These are phyloP conservation scores for Pseudogymnoascus sp. DNA, from an alignment of 2,329 filamentous ascomycete species.

Conservation along the genomic window DNA sequence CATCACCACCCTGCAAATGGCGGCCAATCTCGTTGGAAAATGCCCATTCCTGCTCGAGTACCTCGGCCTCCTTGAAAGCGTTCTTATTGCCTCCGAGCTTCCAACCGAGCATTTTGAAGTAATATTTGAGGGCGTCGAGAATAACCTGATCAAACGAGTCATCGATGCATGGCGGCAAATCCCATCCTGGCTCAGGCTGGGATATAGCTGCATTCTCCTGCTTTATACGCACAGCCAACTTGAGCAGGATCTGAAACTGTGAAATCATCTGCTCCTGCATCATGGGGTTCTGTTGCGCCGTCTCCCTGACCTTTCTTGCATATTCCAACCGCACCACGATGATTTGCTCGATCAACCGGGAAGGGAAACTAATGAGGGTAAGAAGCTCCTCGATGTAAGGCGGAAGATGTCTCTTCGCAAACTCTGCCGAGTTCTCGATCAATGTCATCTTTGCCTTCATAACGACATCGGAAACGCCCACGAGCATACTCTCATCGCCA, in stretches of 20 bases:
- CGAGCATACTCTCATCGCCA: slow-evolving; percentile 78
- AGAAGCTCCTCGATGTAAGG: slow-evolving; percentile 95
- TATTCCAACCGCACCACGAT: slow-evolving; percentile 88
- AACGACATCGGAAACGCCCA: slow-evolving; percentile 78
- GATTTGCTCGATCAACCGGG: slow-evolving; percentile 91
- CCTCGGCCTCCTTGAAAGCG: slow-evolving; percentile 97
- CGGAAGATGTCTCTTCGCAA: slow-evolving; percentile 82
- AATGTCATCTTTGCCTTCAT: slow-evolving; percentile 88
- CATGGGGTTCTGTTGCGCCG: slow-evolving; percentile 82
- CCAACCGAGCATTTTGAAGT: slow-evolving; percentile 98
- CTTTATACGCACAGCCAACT: slow-evolving; percentile 88
- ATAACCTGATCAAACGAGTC: slow-evolving; percentile 92
- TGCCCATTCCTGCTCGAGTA: slow-evolving; percentile 95
- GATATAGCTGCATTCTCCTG: slow-evolving; percentile 79
- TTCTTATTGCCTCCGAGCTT: slow-evolving; percentile 97
- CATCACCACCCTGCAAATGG: slow-evolving; percentile 85
- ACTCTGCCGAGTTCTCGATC: slow-evolving; percentile 77
- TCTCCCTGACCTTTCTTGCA: slow-evolving; percentile 91
- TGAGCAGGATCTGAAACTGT: slow-evolving; percentile 89
- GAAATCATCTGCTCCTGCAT: slow-evolving; percentile 97
- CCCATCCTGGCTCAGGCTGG: slow-evolving; percentile 85
- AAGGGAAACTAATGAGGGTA: slow-evolving; percentile 94
- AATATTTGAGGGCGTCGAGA: slow-evolving; percentile 89
- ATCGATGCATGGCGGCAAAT: slow-evolving; percentile 90
- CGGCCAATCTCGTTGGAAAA: slow-evolving; percentile 92